Percentiles rank a stretch among this genome's conserved stretches.
phyloP scores from a whole-genome alignment of 352 stramenopile genomes.

The Sclerospora graminicola region DNA sequence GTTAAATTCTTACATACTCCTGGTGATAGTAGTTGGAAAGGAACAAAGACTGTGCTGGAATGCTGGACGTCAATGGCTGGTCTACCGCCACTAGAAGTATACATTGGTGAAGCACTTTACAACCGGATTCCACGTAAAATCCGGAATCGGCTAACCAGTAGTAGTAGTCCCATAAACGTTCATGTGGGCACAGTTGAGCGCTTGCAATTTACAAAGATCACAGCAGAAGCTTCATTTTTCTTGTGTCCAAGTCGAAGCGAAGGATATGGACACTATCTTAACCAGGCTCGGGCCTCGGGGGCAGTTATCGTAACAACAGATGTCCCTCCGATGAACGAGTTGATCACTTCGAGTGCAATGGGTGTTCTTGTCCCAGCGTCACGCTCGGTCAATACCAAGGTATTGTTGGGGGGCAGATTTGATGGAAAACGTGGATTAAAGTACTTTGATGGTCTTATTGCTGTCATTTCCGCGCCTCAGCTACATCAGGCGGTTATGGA shows the following conservation, averaged over 20 bases:
- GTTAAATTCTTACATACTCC: slow-evolving; percentile 42
- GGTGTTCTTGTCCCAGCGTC: slow-evolving; percentile 11
- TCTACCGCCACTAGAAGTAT: slow-evolving; percentile 31
- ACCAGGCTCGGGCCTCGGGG: slow-evolving; percentile 41
- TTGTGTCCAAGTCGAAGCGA: slow-evolving; percentile 46
- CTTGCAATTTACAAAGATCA: slow-evolving; percentile 27
- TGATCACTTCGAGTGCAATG: slow-evolving; percentile 14
- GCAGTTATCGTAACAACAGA: slow-evolving; percentile 40
- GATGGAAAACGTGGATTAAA: slow-evolving; percentile 14
- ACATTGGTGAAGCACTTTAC: slow-evolving; percentile 20
- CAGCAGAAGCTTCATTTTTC: slow-evolving; percentile 36
- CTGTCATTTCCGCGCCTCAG: slow-evolving; percentile 4
- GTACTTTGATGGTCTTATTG: slow-evolving; percentile 17
- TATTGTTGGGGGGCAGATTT: slow-evolving; percentile 16
- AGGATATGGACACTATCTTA: slow-evolving; percentile 64
- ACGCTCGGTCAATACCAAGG: slow-evolving; percentile 1
- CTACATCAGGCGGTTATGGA: slow-evolving; percentile 15
- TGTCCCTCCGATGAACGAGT: slow-evolving; percentile 52
- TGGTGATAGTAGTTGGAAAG: slow-evolving; percentile 38
- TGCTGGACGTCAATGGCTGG: slow-evolving; percentile 39
- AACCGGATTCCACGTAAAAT: slow-evolving; percentile 6
- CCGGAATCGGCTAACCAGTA: slow-evolving; percentile 8
- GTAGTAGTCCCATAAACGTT: slow-evolving; percentile 21
- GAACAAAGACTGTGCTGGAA: slow-evolving; percentile 33
- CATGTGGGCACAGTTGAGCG: slow-evolving; percentile 14